Percentiles rank a stretch among this genome's conserved stretches.
Conservation (phyloP, 257 asterid species). For the Ballota nigra region DNA sequence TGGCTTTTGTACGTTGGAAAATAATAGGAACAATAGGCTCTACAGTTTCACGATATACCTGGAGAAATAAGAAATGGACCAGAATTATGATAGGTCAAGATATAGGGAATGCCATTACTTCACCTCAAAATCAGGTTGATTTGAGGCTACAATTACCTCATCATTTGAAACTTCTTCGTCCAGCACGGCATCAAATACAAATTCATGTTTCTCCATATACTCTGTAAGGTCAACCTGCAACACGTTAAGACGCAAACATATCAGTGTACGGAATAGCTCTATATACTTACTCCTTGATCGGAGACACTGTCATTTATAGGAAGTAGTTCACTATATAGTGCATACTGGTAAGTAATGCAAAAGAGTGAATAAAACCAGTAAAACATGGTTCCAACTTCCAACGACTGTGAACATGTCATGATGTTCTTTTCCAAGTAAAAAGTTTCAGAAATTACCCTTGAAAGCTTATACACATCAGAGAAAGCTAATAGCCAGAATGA, state of each 20-base stretch:
- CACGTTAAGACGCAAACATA: conserved; percentile 15
- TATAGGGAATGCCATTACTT: not conserved
- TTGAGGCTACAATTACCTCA: conserved; percentile 56
- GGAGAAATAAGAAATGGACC: conserved; percentile 12
- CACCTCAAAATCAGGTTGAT: not conserved
- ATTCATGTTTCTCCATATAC: conserved; percentile 94
- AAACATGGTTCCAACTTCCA: conserved; percentile 8
- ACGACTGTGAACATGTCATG: not conserved
- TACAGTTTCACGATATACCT: conserved; percentile 82
- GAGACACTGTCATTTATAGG: not conserved
- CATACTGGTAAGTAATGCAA: not conserved
- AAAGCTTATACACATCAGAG: not conserved
- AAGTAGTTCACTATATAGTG: not conserved
- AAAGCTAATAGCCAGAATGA: not conserved
- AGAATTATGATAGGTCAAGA: conserved; percentile 15
- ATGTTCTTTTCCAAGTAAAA: not conserved
- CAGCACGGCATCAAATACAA: conserved; percentile 97
- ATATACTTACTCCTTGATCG: not conserved
- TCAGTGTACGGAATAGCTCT: not conserved
- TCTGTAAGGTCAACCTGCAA: conserved; percentile 95
- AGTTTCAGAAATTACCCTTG: not conserved
- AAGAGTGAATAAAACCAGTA: not conserved
- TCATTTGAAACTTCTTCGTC: conserved; percentile 98
- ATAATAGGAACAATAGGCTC: conserved; percentile 90
- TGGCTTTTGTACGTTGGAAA: conserved; percentile 90